Evolutionary conservation across 116 monocot genomes (phyloP), one percentile per base, ranked within the genome.

Genomic region (Papilionanthe hybrid): DNA sequence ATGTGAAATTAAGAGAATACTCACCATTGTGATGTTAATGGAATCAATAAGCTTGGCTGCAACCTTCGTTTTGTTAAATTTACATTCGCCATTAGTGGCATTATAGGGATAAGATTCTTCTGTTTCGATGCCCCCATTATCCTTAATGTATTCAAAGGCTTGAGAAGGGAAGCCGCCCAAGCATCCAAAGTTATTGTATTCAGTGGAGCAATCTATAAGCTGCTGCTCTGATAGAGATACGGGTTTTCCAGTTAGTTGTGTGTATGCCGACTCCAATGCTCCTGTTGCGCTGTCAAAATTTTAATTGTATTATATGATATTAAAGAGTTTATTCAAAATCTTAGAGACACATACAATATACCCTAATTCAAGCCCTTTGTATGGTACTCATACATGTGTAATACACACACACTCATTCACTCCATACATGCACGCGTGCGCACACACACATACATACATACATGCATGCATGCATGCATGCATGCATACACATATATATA

Each of bases 181-280:
- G 90, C 94, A 94, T 18, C 94, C 94, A 44, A 90, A 90, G 75
- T 94, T 94, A 74, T 94, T 90, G 85, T 83, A 92, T 28, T 55
- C 83, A 32, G 9, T 10, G 7, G 88, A 92, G 66, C 94, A 94
- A 80, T 94, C 94, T 27, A 94, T 92, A 7, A 94, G 87, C 69
- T 94, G 94, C 77, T 94, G 94, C 79, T 94, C 94, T 4, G 94
- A 94, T 2, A 94, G 84, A 60, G 92, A 94, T 42, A 90, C 50
- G 11, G 55, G 17, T 77, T 90, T 90, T 44, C 94, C 92, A 6
- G 92, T 92, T 13, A 78, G 68, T 77, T 94, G 94, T 10, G 86
- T 86, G 82, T 92, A 92, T 43, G 94, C 94, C 44, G 94, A 92
- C 77, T 94, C 94, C 23, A 94, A 80, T 75, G 94, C 92, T 47